Evolutionary conservation across 164 flowering plant genomes (phyloP), one percentile per base, ranked within the genome.

Genomic region (Litsea cubeba): DNA sequence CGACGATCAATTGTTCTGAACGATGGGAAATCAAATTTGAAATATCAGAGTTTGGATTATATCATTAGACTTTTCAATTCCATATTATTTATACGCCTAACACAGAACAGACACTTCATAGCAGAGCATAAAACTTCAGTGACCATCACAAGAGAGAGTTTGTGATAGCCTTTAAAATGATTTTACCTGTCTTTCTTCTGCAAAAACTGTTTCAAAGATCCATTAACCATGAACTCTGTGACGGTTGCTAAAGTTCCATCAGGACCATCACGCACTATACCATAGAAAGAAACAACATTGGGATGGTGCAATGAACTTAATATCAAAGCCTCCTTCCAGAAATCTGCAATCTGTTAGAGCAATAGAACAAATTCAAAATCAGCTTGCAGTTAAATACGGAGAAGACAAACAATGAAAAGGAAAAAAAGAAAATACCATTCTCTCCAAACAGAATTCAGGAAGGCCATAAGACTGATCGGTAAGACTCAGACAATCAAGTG

Each of bases 191-290:
- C 98, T 72, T 95, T 95, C 82, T 95, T 95, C 81, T 86, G 92
- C 81, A 95, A 76, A 81, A 92, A 92, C 80, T 95, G 99, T 82
- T 95, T 95, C 83, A 95, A 71, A 65, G 99, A 95, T 78, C 99
- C 99, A 81, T 95, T 95, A 46, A 92, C 80, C 99, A 95, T 95
- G 79, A 92, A 95, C 74, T 95, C 99, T 24, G 99, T 93, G 26
- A 95, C 98, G 69, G 99, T 95, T 63, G 99, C 99, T 76, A 95
- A 82, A 77, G 98, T 87, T 65, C 99, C 95, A 82, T 91, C 97
- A 73, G 98, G 97, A 35, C 99, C 98, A 85, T 95, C 97, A 77
- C 99, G 99, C 64, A 95, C 99, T 50, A 95, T 89, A 17, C 99
- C 99, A 79, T 95, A 95, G 78, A 95, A 95, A 50, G 99, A 87